Percentiles rank a stretch among this genome's conserved stretches.
phyloP scores from a whole-genome alignment of 495 filamentous ascomycete genomes.

The Trichoderma virens region DNA sequence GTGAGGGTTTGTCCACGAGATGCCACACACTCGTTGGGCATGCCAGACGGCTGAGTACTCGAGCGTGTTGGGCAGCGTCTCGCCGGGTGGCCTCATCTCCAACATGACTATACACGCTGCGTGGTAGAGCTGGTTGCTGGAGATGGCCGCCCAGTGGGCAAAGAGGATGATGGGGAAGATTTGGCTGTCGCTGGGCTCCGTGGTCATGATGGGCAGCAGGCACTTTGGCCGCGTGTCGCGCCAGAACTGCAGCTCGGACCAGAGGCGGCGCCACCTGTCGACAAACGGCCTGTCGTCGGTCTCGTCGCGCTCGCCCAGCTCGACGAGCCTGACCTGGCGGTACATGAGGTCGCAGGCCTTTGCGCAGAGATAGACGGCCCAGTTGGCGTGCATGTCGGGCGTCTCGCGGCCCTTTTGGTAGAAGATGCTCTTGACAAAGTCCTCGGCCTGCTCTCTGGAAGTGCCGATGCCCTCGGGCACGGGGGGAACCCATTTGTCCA shows the following conservation, averaged over 20 bases:
- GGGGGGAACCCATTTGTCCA: slow-evolving; percentile 10
- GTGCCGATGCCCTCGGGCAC: slow-evolving; percentile 4
- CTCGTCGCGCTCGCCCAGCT: slow-evolving; percentile 13
- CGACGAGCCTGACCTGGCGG: slow-evolving; percentile 11
- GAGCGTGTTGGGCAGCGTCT: slow-evolving; percentile 11
- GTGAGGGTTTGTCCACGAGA: slow-evolving; percentile 15
- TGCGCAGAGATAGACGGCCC: slow-evolving; percentile 16
- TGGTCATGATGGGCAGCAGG: slow-evolving; percentile 12
- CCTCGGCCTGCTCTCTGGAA: background rate
- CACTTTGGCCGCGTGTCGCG: slow-evolving; percentile 10
- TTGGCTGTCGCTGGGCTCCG: slow-evolving; percentile 17
- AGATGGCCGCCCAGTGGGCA: slow-evolving; percentile 13
- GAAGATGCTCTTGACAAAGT: slow-evolving; percentile 12
- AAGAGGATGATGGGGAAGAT: slow-evolving; percentile 15
- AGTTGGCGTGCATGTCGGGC: slow-evolving; percentile 16
- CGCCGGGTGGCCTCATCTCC: slow-evolving; percentile 11
- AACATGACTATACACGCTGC: slow-evolving; percentile 15
- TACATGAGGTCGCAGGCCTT: slow-evolving; percentile 14
- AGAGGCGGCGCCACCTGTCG: slow-evolving; percentile 13
- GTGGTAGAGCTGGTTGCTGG: slow-evolving; percentile 16
- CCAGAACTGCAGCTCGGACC: slow-evolving; percentile 13
- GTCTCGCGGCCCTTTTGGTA: slow-evolving; percentile 12
- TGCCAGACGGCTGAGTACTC: slow-evolving; percentile 14
- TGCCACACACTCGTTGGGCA: slow-evolving; percentile 13
- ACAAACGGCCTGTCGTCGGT: slow-evolving; percentile 11